Percentiles rank a stretch among this genome's conserved stretches.
These are phyloP conservation scores for Sicyos edulis DNA, from an alignment of 306 rosid species.

Conservation along the genomic window DNA sequence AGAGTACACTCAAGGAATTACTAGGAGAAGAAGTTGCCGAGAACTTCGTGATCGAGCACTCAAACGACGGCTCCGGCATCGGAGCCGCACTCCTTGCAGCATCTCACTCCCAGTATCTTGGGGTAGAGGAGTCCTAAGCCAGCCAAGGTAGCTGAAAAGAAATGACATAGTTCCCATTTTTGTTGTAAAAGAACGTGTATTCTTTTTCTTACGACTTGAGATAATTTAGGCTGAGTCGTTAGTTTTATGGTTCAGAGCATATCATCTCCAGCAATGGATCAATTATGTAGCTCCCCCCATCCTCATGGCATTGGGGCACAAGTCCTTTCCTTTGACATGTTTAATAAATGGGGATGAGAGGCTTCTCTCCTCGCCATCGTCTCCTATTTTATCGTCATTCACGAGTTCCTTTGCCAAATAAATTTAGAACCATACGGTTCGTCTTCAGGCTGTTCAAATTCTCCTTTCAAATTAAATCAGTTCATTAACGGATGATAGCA, in stretches of 20 bases:
- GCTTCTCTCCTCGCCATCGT: neutral
- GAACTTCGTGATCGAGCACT: slow-evolving; percentile 49
- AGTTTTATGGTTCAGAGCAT: slow-evolving; percentile 30
- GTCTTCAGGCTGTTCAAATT: neutral
- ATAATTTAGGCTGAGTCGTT: slow-evolving; percentile 22
- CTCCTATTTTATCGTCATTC: neutral
- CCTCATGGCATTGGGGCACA: neutral
- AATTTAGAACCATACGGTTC: slow-evolving; percentile 8
- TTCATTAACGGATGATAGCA: slow-evolving; percentile 6
- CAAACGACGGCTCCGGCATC: slow-evolving; percentile 86
- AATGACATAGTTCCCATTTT: slow-evolving; percentile 20
- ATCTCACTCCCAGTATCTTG: slow-evolving; percentile 78
- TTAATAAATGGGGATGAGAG: slow-evolving; percentile 11
- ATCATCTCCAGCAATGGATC: slow-evolving; percentile 19
- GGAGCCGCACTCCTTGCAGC: slow-evolving; percentile 98
- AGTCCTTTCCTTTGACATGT: neutral
- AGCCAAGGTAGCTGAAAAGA: slow-evolving; percentile 24
- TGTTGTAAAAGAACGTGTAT: slow-evolving; percentile 12
- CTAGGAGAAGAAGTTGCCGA: slow-evolving; percentile 63
- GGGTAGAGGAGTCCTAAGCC: slow-evolving; percentile 45
- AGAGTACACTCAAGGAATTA: slow-evolving; percentile 69
- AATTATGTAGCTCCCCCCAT: slow-evolving; percentile 11
- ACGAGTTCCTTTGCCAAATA: slow-evolving; percentile 14
- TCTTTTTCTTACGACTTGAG: slow-evolving; percentile 23
- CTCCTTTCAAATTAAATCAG: neutral